Base-by-base conservation (phyloP, 768 basidiomycete genomes). In the Lactarius pseudohatsudake region DNA sequence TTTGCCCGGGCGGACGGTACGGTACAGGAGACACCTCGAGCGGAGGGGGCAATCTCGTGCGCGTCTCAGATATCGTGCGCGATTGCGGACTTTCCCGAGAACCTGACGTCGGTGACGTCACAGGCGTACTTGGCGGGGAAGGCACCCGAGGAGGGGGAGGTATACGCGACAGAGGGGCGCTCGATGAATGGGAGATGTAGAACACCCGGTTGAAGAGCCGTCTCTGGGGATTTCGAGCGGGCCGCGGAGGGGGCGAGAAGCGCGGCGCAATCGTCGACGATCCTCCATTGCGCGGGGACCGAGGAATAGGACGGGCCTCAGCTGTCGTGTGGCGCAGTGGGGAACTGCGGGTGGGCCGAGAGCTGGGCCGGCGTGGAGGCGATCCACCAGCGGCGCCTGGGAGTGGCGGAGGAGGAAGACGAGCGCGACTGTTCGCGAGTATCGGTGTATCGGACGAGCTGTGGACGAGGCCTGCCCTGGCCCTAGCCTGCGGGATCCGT, bases 1-100 rank as follows among this genome's bases (percentile, higher is more conserved):
- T 62, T 40, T 53, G 61, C 3, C 65, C 60, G 15, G 65, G 65
- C 0, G 61, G 61, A 36, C 66, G 66, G 50, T 63, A 59, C n/a
- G 32, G 50, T n/a, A 67, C 38, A 18, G 66, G 57, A 10, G 61
- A 22, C 22, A 22, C 15, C 11, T 58, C 61, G 8, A 18, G 57
- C 22, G 61, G 53, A 10, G 66, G 66, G 15, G 66, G 61, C 50
- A 67, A 63, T 36, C 66, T 53, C 40, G 66, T 55, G 22, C 61
- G 66, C 11, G 61, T 67, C 61, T 67, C 66, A 8, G 57, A 57
- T 62, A 67, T 67, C 40, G 2, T 18, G 11, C 50, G 38, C 0
- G 40, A 18, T 34, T n/a, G 50, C 10, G 15, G 41, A 30, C 34
- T 43, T 15, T 32, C 28, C 9, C 28, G 4, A 55, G 15, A 22